phyloP scores from a whole-genome alignment of 2,329 filamentous ascomycete genomes.

The Acephala macrosclerotiorum region DNA sequence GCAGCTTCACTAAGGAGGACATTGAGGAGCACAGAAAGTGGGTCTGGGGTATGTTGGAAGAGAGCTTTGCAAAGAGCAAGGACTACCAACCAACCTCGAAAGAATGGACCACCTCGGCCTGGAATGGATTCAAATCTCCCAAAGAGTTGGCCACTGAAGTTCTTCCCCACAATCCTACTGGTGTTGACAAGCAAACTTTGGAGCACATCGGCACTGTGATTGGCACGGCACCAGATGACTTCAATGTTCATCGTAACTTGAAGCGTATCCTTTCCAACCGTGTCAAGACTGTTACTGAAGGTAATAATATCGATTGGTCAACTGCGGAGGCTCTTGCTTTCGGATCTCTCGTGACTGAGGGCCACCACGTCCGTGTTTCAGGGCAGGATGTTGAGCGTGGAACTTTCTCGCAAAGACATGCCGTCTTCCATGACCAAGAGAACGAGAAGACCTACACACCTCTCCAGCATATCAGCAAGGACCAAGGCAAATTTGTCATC shows the following conservation, averaged over 20 bases:
- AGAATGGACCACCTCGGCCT: conserved; percentile 98
- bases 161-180: conserved; percentile 88
- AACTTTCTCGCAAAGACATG: conserved; percentile 97
- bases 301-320: conserved; percentile 96
- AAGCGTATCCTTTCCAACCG: conserved; percentile 93
- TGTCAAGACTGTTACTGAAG: conserved; percentile 90
- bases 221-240: conserved; percentile 80
- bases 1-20: conserved; percentile 96
- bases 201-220: conserved; percentile 85
- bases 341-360: conserved; percentile 87
- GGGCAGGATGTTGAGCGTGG: conserved; percentile 99
- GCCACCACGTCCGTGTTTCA: conserved; percentile 96
- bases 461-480: conserved; percentile 84
- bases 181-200: conserved; percentile 74
- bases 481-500: conserved; percentile 96
- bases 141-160: conserved; percentile 97
- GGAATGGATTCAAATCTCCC: conserved; percentile 99
- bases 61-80: conserved; percentile 96
- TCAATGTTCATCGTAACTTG: conserved; percentile 91
- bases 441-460: conserved; percentile 93
- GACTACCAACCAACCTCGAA: conserved; percentile 96
- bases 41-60: conserved; percentile 99
- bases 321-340: conserved; percentile 97
- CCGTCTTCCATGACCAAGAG: conserved; percentile 97
- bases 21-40: conserved; percentile 99